Conservation (phyloP, 768 basidiomycete species). For the Boletus fagicola region DNA sequence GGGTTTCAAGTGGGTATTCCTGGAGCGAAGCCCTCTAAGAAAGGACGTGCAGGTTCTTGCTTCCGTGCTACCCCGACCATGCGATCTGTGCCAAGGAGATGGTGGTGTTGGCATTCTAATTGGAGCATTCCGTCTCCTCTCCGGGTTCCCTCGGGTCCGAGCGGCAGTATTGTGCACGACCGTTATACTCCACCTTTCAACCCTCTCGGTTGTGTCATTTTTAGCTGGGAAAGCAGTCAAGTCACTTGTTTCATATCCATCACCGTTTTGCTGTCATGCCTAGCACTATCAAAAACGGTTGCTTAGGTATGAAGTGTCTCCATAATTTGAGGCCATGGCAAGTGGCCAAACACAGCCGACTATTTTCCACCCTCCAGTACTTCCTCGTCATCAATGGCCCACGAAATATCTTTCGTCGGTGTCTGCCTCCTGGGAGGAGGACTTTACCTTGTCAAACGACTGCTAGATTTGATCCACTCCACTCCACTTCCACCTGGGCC, state of each 20-base stretch:
- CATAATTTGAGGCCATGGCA: background rate
- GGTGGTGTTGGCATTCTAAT: background rate
- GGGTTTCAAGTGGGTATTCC: conserved; percentile 2
- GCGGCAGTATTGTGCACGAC: no score
- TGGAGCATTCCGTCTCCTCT: background rate
- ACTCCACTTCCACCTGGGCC: conserved; percentile 22
- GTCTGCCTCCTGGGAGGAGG: conserved; percentile 19
- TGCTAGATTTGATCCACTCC: background rate
- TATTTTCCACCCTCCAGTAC: background rate
- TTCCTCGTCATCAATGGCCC: background rate
- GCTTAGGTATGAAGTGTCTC: background rate
- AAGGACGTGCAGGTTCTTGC: no score
- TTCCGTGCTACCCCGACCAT: background rate
- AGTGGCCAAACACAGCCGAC: no score
- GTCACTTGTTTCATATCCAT: no score
- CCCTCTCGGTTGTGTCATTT: no score
- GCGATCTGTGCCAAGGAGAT: background rate
- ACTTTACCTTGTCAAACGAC: conserved; percentile 4
- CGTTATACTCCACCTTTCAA: no score
- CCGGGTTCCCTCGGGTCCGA: no score
- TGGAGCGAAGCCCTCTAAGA: background rate
- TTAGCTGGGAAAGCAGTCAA: no score
- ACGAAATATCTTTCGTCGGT: background rate
- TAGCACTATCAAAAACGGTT: background rate
- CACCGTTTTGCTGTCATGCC: no score